Base-by-base conservation (phyloP, 768 basidiomycete species). In the Amanita fuliginea region DNA sequence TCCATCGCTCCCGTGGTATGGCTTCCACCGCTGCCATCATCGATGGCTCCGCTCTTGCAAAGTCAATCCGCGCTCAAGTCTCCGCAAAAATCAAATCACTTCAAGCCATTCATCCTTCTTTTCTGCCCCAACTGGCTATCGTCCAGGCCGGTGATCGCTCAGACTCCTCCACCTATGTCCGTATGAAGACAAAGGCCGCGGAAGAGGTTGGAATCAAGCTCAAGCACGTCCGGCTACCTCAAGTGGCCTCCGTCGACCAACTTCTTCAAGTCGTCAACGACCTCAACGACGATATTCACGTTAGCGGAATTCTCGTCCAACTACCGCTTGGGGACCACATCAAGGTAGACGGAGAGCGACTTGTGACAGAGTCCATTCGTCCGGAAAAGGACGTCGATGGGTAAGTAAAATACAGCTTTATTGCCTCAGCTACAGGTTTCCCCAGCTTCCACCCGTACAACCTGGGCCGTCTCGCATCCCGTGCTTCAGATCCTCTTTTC, bases 311-410 rank as follows among this genome's bases (percentile, higher is more conserved):
- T 43, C 76, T 99, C 43, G 96, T 99, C 2, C 96, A 99, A 66
- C 81, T 98, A 10, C 96, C 96, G 19, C 80, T 99, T 1, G 86
- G 87, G 9, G 75, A 83, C 22, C 87, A 93, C 53, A 78, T 97
- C 52, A 76, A 74, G 30, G 62, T 84, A 6, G 88, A 86, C 28
- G 91, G 81, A 19, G 94, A 96, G 63, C 83, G 92, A 47, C 74
- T 75, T 21, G 86, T 99, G 46, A 97, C 93, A n/a, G 95, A 98
- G 65, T 84, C 90, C 9, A 81, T 99, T 52, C 86, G 81, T 52
- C 91, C 92, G 14, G 78, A 84, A 63, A 99, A 99, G 69, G 96
- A 99, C 57, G 86, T 99, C 53, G 96, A 99, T 65, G 96, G 93
- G 90, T 93, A 58, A 49, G 75, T n/a, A 22, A 33, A 22, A 10